Conservation (phyloP, 2,329 filamentous ascomycete genomes). For the Aspergillus fructus region DNA sequence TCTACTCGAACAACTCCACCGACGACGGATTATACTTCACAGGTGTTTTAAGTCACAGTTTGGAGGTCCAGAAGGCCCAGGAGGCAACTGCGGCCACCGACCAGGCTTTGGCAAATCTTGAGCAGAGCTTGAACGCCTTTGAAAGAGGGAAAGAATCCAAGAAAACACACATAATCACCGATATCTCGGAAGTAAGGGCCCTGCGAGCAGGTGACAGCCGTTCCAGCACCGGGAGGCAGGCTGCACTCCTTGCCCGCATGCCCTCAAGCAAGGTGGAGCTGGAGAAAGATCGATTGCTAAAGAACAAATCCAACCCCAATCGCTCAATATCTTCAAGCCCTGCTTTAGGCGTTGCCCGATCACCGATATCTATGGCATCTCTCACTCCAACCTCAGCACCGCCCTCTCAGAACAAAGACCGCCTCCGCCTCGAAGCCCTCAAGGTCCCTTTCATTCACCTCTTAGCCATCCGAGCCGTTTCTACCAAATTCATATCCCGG, state of each 20-base stretch:
- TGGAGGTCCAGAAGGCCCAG: constrained; percentile 56
- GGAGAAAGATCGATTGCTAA: constrained; percentile 44
- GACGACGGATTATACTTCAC: constrained; percentile 53
- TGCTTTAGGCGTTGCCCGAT: constrained; percentile 36
- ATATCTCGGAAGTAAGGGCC: constrained; percentile 37
- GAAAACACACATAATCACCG: constrained; percentile 46
- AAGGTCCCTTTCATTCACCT: constrained; percentile 51
- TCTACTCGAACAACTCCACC: constrained; percentile 51
- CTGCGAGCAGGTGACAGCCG: constrained; percentile 37
- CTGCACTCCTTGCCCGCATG: constrained; percentile 28
- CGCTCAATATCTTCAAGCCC: constrained; percentile 45
- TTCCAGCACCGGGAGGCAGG: constrained; percentile 30
- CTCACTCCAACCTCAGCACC: constrained; percentile 46
- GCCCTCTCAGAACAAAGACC: constrained; percentile 35
- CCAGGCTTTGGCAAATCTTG: constrained; percentile 58
- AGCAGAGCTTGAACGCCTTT: constrained; percentile 59
- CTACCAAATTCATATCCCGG: constrained; percentile 47
- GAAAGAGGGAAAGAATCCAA: constrained; percentile 62
- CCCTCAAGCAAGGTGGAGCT: constrained; percentile 39
- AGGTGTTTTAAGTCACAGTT: constrained; percentile 57
- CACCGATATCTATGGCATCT: constrained; percentile 36
- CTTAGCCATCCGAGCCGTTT: constrained; percentile 53
- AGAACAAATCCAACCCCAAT: constrained; percentile 28
- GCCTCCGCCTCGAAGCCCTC: constrained; percentile 43
- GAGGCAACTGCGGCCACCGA: constrained; percentile 57